Evolutionary conservation across 257 asterid species (phyloP).

Genomic region (Petunia axillaris): DNA sequence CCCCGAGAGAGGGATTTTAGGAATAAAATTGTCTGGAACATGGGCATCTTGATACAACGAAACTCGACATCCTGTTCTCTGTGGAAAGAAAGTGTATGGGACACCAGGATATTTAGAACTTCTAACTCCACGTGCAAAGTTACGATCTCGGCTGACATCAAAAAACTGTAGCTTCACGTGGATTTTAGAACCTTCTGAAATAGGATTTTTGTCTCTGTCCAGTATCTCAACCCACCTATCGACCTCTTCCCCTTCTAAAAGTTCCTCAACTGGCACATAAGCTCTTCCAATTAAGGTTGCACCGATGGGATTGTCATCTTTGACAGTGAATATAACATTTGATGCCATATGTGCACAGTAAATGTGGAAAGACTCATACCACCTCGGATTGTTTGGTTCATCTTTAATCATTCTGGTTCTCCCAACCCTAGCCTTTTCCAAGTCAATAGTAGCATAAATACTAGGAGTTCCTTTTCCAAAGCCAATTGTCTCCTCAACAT

Average conservation of each 20-base stretch:
- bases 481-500: constrained; percentile 78
- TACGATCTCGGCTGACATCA: constrained; percentile 61
- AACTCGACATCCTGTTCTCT: constrained; percentile 74
- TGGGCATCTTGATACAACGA: constrained; percentile 80
- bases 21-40: constrained; percentile 71
- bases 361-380: constrained; percentile 86
- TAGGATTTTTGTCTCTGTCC: constrained; percentile 74
- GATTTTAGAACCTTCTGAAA: constrained; percentile 70
- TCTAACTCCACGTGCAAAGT: constrained; percentile 71
- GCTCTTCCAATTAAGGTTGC: constrained; percentile 95
- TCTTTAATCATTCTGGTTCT: constrained; percentile 70
- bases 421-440: constrained; percentile 91
- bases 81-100: constrained; percentile 78
- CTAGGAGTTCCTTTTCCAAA: constrained; percentile 81
- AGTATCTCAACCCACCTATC: constrained; percentile 86
- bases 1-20: constrained; percentile 70
- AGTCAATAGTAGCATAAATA: constrained; percentile 78
- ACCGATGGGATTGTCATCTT: constrained; percentile 91
- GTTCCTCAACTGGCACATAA: constrained; percentile 67
- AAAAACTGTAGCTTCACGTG: constrained; percentile 82
- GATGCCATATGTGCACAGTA: constrained; percentile 90
- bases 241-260: constrained; percentile 78
- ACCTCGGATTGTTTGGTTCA: constrained; percentile 73
- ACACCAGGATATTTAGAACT: constrained; percentile 75
- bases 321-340: constrained; percentile 77